Evolutionary conservation across 129 eudicot genomes (phyloP).

Genomic region (Daucus carota): DH1_v3.0 NC_030382.2:54467001-54467500

Average conservation of each 20-base stretch:
- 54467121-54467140: neutral
- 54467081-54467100: neutral
- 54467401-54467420: slow-evolving; percentile 96
- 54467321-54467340: neutral
- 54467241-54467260: neutral
- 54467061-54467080: neutral
- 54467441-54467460: slow-evolving; percentile 94
- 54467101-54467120: neutral
- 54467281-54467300: neutral
- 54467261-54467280: neutral
- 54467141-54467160: neutral
- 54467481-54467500: neutral
- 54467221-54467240: neutral
- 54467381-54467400: slow-evolving; percentile 74
- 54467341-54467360: neutral
- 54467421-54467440: slow-evolving; percentile 95
- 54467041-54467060: neutral
- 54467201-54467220: neutral
- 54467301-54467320: neutral
- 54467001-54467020: neutral
- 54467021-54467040: neutral
- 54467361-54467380: slow-evolving; percentile 64
- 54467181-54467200: neutral
- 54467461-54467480: slow-evolving; percentile 47
- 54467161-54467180: neutral